A percentile compares a stretch with the other conserved stretches of the same genome.
These are phyloP conservation scores for Eucalyptus dawsonii DNA, from an alignment of 345 rosid genomes.

Conservation along the genomic window DNA sequence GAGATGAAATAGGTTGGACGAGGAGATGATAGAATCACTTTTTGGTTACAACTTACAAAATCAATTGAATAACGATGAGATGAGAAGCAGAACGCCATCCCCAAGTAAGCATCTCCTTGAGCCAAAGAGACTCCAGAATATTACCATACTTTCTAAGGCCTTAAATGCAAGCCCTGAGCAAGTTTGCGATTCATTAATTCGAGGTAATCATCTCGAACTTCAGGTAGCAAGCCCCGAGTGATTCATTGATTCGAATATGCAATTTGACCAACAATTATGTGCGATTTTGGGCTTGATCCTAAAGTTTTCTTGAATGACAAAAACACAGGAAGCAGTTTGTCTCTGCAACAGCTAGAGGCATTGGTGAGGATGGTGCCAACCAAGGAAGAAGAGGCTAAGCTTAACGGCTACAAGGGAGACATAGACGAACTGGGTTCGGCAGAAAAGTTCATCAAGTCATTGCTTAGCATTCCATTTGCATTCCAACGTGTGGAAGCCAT, in stretches of 20 bases:
- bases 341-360: slow-evolving; percentile 80
- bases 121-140: slow-evolving; percentile 84
- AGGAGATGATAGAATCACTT: slow-evolving; percentile 96
- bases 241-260: not conserved
- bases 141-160: slow-evolving; percentile 85
- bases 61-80: slow-evolving; percentile 50
- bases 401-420: slow-evolving; percentile 54
- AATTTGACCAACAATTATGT: not conserved
- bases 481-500: slow-evolving; percentile 73
- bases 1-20: slow-evolving; percentile 56
- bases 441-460: slow-evolving; percentile 54
- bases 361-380: slow-evolving; percentile 85
- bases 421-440: slow-evolving; percentile 77
- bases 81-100: slow-evolving; percentile 77
- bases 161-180: slow-evolving; percentile 65
- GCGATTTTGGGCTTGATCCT: not conserved
- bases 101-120: slow-evolving; percentile 90
- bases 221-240: not conserved
- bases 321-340: slow-evolving; percentile 55
- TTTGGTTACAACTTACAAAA: slow-evolving; percentile 69
- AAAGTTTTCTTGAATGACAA: not conserved
- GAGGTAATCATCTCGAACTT: slow-evolving; percentile 27
- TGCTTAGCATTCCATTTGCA: slow-evolving; percentile 58
- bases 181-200: slow-evolving; percentile 57
- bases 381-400: slow-evolving; percentile 82